phyloP scores from a whole-genome alignment of 345 rosid genomes.

The Nasturtium officinale region DNA sequence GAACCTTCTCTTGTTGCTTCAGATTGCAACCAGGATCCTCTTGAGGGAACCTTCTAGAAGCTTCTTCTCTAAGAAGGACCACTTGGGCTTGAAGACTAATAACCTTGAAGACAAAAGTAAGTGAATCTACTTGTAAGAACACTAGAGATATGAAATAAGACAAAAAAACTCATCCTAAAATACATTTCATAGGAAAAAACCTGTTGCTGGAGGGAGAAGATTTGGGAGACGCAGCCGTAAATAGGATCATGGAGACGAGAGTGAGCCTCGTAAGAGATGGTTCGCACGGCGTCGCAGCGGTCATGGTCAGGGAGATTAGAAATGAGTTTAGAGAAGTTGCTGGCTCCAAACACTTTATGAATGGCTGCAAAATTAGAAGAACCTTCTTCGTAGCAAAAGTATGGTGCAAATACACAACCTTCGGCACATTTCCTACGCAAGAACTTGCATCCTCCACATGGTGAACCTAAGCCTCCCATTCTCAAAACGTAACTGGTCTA shows the following conservation, averaged over 20 bases:
- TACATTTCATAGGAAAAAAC: constrained; percentile 37
- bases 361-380: constrained; percentile 87
- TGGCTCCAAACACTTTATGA: constrained; percentile 95
- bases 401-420: constrained; percentile 96
- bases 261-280: constrained; percentile 94
- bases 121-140: constrained; percentile 14
- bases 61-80: constrained; percentile 76
- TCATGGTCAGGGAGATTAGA: constrained; percentile 72
- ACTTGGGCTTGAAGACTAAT: constrained; percentile 83
- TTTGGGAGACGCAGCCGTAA: constrained; percentile 94
- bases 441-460: constrained; percentile 99
- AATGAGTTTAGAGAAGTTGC: constrained; percentile 88
- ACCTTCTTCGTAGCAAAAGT: constrained; percentile 92
- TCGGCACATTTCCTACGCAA: constrained; percentile 87
- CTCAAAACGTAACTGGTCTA: constrained; percentile 16
- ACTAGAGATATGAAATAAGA: constrained; percentile 31
- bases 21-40: constrained; percentile 31
- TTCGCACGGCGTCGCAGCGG: constrained; percentile 80
- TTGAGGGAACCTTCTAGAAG: constrained; percentile 53
- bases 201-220: constrained; percentile 96
- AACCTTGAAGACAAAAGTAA: constrained; percentile 54
- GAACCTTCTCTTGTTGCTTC: constrained; percentile 44
- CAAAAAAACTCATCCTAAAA: not conserved
- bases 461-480: constrained; percentile 74
- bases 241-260: constrained; percentile 96